Evolutionary conservation across 116 monocot genomes (phyloP).

Genomic region (Dioscorea cayenensis): DNA sequence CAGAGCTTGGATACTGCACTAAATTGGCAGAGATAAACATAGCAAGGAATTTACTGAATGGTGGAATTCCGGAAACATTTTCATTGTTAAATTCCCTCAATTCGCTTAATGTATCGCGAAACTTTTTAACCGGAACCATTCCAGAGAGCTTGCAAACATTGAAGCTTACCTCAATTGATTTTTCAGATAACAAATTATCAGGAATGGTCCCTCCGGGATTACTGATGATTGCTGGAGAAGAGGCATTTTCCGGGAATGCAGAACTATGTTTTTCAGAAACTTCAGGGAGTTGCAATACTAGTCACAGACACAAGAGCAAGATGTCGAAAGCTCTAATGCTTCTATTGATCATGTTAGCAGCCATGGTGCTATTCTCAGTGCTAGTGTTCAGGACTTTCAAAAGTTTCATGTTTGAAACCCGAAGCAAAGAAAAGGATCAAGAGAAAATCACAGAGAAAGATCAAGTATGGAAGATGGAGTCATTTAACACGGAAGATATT

Average conservation of each 20-base stretch:
- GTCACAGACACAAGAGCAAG: slow-evolving; percentile 2
- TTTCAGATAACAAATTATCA: slow-evolving; percentile 38
- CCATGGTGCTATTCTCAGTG: no score
- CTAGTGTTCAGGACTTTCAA: slow-evolving; percentile 31
- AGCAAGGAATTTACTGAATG: slow-evolving; percentile 34
- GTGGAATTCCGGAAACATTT: slow-evolving; percentile 31
- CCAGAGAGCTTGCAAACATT: slow-evolving; percentile 39
- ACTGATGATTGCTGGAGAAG: slow-evolving; percentile 40
- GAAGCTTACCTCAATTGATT: slow-evolving; percentile 49
- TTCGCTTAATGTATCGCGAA: slow-evolving; percentile 50
- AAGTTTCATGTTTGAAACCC: slow-evolving; percentile 46
- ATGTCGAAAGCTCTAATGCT: slow-evolving; percentile 11
- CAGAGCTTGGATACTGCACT: slow-evolving; percentile 33
- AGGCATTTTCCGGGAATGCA: slow-evolving; percentile 37
- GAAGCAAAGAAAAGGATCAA: slow-evolving; percentile 11
- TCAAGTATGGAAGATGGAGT: slow-evolving; percentile 43
- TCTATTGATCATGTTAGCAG: slow-evolving; percentile 3
- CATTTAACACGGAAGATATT: slow-evolving; percentile 53
- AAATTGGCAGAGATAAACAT: slow-evolving; percentile 43
- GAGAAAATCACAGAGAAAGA: slow-evolving; percentile 22
- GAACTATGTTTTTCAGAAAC: slow-evolving; percentile 27
- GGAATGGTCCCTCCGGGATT: slow-evolving; percentile 43
- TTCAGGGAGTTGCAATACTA: slow-evolving; percentile 19
- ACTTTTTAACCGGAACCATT: slow-evolving; percentile 30
- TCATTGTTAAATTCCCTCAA: slow-evolving; percentile 30